Conservation (phyloP, 805 yeast species). For the Wickerhamia fluorescens region DNA sequence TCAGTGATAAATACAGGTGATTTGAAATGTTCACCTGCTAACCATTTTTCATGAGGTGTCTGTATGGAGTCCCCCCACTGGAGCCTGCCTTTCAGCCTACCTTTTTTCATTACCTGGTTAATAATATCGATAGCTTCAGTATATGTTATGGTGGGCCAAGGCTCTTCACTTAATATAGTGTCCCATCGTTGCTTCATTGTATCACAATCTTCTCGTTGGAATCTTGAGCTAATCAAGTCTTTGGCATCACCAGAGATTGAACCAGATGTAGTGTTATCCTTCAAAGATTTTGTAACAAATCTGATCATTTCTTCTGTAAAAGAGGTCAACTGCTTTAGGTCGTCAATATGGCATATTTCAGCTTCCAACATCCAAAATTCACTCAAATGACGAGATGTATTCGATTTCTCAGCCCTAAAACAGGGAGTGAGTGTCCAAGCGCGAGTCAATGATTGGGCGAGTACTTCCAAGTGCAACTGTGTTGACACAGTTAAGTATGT, state of each 20-base stretch:
- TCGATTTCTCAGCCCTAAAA: slow-evolving; percentile 88
- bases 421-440: slow-evolving; percentile 91
- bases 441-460: slow-evolving; percentile 64
- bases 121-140: slow-evolving; percentile 59
- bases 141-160: slow-evolving; percentile 72
- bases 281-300: slow-evolving; percentile 22
- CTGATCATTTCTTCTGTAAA: slow-evolving; percentile 70
- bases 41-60: slow-evolving; percentile 88
- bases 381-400: slow-evolving; percentile 83
- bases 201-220: slow-evolving; percentile 28
- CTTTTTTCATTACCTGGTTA: slow-evolving; percentile 34
- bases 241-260: slow-evolving; percentile 8
- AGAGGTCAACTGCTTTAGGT: slow-evolving; percentile 52
- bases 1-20: slow-evolving; percentile 86
- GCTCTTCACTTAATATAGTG: slow-evolving; percentile 29
- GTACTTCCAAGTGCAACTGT: slow-evolving; percentile 82
- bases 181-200: slow-evolving; percentile 53
- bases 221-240: slow-evolving; percentile 31
- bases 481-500: slow-evolving; percentile 84
- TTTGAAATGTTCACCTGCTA: slow-evolving; percentile 61
- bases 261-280: slow-evolving; percentile 8
- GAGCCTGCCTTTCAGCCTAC: slow-evolving; percentile 23
- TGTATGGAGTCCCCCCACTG: slow-evolving; percentile 69
- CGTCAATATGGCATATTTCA: slow-evolving; percentile 63
- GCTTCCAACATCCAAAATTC: slow-evolving; percentile 99